phyloP scores from a whole-genome alignment of 225 moss, liverwort and hornwort genomes.

The Polytrichum formosum region DNA sequence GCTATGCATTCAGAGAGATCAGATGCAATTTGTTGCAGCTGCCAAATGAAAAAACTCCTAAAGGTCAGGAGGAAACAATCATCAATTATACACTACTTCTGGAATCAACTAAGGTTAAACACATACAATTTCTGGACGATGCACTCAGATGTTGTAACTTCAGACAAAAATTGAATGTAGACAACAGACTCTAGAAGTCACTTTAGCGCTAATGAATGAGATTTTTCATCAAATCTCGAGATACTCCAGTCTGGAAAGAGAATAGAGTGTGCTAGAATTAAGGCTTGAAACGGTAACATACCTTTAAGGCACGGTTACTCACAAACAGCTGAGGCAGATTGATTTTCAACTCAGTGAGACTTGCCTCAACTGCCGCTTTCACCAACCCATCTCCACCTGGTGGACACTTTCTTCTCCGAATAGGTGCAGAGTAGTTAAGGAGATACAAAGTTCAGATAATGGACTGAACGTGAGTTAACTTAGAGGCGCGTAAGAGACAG shows the following conservation, averaged over 20 bases:
- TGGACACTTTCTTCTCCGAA: conserved; percentile 19
- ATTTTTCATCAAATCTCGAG: neutral
- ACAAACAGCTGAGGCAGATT: conserved; percentile 28
- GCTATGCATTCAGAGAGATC: conserved; percentile 44
- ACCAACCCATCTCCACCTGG: conserved; percentile 36
- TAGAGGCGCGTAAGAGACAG: too few relatives aligned
- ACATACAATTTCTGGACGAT: too few relatives aligned
- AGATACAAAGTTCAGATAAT: too few relatives aligned
- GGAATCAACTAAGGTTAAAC: too few relatives aligned
- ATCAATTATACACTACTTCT: too few relatives aligned
- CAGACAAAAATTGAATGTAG: neutral
- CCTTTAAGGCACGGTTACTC: conserved; percentile 36
- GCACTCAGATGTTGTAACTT: neutral
- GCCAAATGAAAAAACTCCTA: conserved; percentile 5
- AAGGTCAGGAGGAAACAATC: too few relatives aligned
- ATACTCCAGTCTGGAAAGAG: neutral
- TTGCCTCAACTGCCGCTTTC: conserved; percentile 41
- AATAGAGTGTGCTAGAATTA: neutral
- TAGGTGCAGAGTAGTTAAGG: conserved; percentile 38
- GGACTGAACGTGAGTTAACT: too few relatives aligned
- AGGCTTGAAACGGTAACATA: conserved; percentile 2
- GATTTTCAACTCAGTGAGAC: conserved; percentile 40
- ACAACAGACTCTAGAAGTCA: neutral
- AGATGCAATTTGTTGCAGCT: conserved; percentile 35
- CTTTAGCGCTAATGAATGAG: too few relatives aligned